phyloP scores from a whole-genome alignment of 352 stramenopile species.

The Peronospora farinosa region DNA sequence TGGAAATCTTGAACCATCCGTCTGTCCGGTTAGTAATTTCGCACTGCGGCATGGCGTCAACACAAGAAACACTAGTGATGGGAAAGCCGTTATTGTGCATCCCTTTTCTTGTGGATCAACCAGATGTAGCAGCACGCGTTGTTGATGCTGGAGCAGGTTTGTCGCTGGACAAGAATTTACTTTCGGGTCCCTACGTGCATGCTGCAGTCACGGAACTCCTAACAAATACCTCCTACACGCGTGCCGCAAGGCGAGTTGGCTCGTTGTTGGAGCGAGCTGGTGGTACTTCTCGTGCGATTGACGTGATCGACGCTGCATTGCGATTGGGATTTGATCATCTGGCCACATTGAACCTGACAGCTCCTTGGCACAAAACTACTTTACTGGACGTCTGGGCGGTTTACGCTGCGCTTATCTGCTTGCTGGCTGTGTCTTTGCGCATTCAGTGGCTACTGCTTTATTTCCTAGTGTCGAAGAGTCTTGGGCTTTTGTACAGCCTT shows the following conservation, averaged over 20 bases:
- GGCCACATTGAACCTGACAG: constrained; percentile 54
- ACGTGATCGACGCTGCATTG: constrained; percentile 61
- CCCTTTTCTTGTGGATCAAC: constrained; percentile 84
- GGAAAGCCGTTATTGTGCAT: constrained; percentile 82
- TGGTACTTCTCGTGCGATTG: constrained; percentile 51
- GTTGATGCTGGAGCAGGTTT: constrained; percentile 66
- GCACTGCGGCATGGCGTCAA: constrained; percentile 84
- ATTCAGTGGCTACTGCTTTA: constrained; percentile 66
- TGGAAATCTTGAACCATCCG: constrained; percentile 60
- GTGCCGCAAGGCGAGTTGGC: constrained; percentile 44
- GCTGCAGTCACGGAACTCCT: constrained; percentile 42
- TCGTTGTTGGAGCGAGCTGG: constrained; percentile 51
- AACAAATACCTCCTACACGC: constrained; percentile 41
- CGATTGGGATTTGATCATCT: constrained; percentile 55
- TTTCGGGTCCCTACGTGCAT: constrained; percentile 51
- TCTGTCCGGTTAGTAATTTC: constrained; percentile 67
- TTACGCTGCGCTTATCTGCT: constrained; percentile 62
- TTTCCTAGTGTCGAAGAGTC: constrained; percentile 44
- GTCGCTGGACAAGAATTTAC: constrained; percentile 63
- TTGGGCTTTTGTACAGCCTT: constrained; percentile 33
- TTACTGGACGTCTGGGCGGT: constrained; percentile 80
- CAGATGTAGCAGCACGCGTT: constrained; percentile 74
- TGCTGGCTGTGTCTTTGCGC: constrained; percentile 53
- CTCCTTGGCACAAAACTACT: constrained; percentile 71
- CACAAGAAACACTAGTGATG: constrained; percentile 74